Base-by-base conservation (phyloP, 2,329 filamentous ascomycete genomes). In the Diaporthe sp. region DNA sequence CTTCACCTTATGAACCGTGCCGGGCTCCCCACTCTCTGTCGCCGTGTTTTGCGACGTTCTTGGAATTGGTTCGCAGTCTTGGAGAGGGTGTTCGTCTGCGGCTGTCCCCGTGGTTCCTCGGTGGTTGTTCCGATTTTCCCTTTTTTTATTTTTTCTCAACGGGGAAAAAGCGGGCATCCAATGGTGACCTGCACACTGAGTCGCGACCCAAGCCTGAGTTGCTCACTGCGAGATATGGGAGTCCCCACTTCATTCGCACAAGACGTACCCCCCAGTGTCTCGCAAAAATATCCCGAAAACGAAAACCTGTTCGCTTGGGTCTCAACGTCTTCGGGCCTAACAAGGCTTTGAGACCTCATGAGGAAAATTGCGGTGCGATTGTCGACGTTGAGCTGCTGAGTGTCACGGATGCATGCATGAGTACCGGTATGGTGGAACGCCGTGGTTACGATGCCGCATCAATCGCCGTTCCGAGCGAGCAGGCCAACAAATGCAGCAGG, bases 161-260 rank as follows among this genome's bases (percentile, higher is more conserved):
- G 28, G 49, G 34, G 17, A 53, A 55, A 69, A 51, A 51, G 65
- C 49, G 65, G 49, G 46, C 34, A 49, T 69, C 65, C 65, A 39
- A 68, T 68, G 65, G 34, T 37, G 46, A 37, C 44, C 49, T 28
- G 49, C 34, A 69, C 17, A 69, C 65, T 69, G 65, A 69, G 49
- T 69, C 65, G 65, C 65, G 65, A 69, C 49, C 28, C 28, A 31
- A 55, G 65, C 61, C 61, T 67, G 61, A 49, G 15, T 22, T 67
- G 42, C 49, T 55, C 13, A 42, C 46, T 55, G 49, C 46, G 34
- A 69, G 34, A 69, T 42, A 55, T 55, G 65, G 49, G 13, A 39
- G 46, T 69, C 51, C 37, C 65, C 65, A 69, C 65, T 55, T 19
- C 8, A 19, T n/a, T 53, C 65, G 37, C 46, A 28, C 46, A 53